These are phyloP conservation scores for Fusarium albidum DNA, from an alignment of 2,329 filamentous ascomycete species.

Conservation along the genomic window DNA sequence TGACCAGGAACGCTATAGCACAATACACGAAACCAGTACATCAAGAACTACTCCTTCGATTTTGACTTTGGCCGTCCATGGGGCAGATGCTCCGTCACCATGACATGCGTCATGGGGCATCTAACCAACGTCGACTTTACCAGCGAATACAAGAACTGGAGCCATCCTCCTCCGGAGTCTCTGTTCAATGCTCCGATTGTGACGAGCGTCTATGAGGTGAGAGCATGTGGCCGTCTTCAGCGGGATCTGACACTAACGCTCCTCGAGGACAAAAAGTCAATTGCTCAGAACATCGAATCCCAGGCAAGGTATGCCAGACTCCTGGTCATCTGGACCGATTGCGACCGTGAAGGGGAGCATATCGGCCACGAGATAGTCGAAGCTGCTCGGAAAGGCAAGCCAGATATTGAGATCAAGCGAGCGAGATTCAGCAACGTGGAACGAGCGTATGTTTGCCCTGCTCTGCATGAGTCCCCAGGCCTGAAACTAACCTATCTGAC, in stretches of 20 bases:
- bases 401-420: constrained; percentile 78
- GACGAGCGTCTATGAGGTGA: constrained; percentile 72
- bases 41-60: constrained; percentile 94
- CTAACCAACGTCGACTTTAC: constrained; percentile 83
- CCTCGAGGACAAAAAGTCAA: constrained; percentile 74
- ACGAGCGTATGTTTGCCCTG: constrained; percentile 68
- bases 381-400: constrained; percentile 79
- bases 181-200: constrained; percentile 85
- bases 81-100: constrained; percentile 85
- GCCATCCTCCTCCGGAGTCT: constrained; percentile 76
- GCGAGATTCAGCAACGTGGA: constrained; percentile 97
- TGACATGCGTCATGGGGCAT: constrained; percentile 94
- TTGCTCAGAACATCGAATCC: constrained; percentile 84
- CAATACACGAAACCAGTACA: constrained; percentile 75
- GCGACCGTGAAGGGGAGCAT: constrained; percentile 95
- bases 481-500: constrained; percentile 2
- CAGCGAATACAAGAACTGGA: constrained; percentile 79
- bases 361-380: constrained; percentile 92
- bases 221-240: constrained; percentile 21
- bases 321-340: constrained; percentile 98
- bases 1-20: constrained; percentile 57
- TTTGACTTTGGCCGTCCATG: constrained; percentile 85
- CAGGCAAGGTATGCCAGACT: constrained; percentile 77
- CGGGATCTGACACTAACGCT: constrained; percentile 17
- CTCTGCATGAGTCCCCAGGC: too few relatives aligned